These are phyloP conservation scores for Medicago truncatula DNA, from an alignment of 306 rosid genomes.

Conservation along the genomic window DNA sequence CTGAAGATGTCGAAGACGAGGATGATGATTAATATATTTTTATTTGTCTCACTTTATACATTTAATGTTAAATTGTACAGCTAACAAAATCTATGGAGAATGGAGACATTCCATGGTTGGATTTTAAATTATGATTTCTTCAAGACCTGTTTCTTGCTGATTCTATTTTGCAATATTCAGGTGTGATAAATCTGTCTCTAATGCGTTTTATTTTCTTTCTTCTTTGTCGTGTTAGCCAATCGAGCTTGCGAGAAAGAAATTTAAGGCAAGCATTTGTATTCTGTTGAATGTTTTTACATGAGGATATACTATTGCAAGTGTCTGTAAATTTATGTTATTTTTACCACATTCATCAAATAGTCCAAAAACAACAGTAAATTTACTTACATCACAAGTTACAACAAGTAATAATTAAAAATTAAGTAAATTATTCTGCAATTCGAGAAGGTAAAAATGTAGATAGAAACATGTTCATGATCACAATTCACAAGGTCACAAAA, in stretches of 20 bases:
- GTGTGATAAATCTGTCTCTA: conserved; percentile 17
- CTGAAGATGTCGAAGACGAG: conserved; percentile 65
- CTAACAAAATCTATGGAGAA: conserved; percentile 38
- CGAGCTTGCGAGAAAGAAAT: not conserved
- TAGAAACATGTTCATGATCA: not conserved
- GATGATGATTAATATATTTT: conserved; percentile 31
- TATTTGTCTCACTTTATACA: conserved; percentile 17
- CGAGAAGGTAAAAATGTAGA: not conserved
- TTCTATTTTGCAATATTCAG: conserved; percentile 27
- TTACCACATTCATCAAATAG: not conserved
- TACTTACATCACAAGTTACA: not conserved
- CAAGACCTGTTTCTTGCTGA: conserved; percentile 29
- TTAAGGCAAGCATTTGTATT: conserved; percentile 27
- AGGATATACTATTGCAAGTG: conserved; percentile 2
- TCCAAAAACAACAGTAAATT: not conserved
- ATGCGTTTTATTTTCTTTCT: not conserved
- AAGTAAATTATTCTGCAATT: not conserved
- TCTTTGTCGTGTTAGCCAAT: not conserved
- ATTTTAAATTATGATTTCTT: conserved; percentile 40
- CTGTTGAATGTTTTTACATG: conserved; percentile 25
- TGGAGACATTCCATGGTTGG: conserved; percentile 42
- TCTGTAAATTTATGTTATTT: not conserved
- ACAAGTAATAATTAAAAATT: not conserved
- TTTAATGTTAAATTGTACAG: conserved; percentile 54
- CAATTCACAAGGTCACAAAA: not conserved